phyloP scores from a whole-genome alignment of 441 rosid genomes.

The Euphorbia schlechtendalii region DNA sequence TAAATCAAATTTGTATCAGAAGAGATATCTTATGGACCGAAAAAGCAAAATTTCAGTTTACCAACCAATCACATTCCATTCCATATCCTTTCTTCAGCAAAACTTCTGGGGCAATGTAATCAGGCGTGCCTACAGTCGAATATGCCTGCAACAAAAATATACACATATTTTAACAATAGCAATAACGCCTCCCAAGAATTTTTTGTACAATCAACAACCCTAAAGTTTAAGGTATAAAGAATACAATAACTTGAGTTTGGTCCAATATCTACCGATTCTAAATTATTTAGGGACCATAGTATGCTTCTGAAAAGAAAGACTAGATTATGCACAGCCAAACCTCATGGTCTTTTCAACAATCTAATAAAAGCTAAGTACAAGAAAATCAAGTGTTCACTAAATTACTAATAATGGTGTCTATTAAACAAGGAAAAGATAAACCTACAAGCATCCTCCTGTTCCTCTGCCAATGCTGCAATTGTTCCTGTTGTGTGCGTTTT shows the following conservation, averaged over 20 bases:
- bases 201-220: no score
- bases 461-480: conserved; percentile 91
- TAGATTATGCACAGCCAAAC: not conserved
- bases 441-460: conserved; percentile 93
- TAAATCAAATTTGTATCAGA: conserved; percentile 8
- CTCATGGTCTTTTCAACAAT: no score
- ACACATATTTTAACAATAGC: conserved; percentile 14
- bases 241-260: not conserved
- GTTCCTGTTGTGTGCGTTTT: conserved; percentile 85
- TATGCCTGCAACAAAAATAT: conserved; percentile 60
- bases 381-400: no score
- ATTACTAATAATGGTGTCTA: no score
- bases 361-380: not conserved
- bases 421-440: no score
- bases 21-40: conserved; percentile 7
- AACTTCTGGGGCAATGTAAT: no score
- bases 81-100: no score
- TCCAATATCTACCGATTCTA: conserved; percentile 3
- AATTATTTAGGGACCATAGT: no score
- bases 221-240: no score
- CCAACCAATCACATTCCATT: conserved; percentile 94
- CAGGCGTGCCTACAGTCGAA: conserved; percentile 96
- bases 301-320: conserved; percentile 2
- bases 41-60: conserved; percentile 12
- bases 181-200: conserved; percentile 3